These are phyloP conservation scores for Ormosia emarginata DNA, from an alignment of 306 rosid species.

Conservation along the genomic window DNA sequence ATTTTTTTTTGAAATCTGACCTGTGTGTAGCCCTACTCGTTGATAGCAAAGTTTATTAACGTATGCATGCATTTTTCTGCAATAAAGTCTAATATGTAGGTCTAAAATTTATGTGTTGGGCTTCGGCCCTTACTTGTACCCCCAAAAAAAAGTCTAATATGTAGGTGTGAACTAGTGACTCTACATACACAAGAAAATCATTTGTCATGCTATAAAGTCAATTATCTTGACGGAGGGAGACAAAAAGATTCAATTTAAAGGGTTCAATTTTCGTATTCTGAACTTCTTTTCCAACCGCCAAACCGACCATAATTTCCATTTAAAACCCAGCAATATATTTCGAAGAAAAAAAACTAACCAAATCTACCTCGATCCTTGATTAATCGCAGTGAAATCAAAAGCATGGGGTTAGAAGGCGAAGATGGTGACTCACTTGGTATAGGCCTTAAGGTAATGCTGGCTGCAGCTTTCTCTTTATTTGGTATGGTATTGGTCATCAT, in stretches of 20 bases:
- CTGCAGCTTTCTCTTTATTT: constrained; percentile 26
- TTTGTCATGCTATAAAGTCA: constrained; percentile 13
- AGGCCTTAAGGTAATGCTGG: constrained; percentile 8
- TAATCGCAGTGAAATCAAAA: background rate
- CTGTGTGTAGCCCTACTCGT: too few relatives aligned
- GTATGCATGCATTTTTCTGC: background rate
- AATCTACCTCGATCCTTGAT: background rate
- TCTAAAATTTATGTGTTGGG: too few relatives aligned
- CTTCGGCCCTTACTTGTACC: too few relatives aligned
- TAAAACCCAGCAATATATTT: background rate
- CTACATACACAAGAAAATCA: background rate
- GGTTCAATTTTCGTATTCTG: background rate
- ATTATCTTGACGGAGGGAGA: constrained; percentile 1
- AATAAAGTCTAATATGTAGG: background rate
- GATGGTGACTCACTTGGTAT: background rate
- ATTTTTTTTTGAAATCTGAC: too few relatives aligned
- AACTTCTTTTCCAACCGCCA: background rate
- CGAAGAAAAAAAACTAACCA: background rate
- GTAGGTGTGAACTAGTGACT: background rate
- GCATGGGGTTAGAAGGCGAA: constrained; percentile 15
- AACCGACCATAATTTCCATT: background rate
- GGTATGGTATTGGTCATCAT: background rate
- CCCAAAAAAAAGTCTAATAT: background rate
- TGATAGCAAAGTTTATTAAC: background rate
- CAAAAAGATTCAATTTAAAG: background rate